Evolutionary conservation across 495 filamentous ascomycete genomes (phyloP), one percentile per base, ranked within the genome.

Genomic region (Usnea hakonensis): DNA sequence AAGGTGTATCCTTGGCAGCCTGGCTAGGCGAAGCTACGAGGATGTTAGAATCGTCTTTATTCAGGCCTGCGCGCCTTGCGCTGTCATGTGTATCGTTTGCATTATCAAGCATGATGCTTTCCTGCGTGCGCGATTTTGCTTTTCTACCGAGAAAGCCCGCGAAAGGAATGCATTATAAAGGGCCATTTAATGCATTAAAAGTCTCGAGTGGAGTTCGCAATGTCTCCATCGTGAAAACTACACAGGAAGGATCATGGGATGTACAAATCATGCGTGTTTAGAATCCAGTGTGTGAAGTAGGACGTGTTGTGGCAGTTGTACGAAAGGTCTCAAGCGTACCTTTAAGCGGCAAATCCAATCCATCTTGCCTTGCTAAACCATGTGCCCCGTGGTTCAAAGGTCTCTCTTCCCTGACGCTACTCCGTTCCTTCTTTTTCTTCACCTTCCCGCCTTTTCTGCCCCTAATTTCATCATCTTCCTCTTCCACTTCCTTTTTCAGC

Each of bases 361-460:
- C 87, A 71, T 87, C 86, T 66, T 92, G 87, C 46, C 87, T 83
- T 14, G 81, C 75, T n/a, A 85, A 32, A 41, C 81, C 81, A 72
- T 87, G 85, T 8, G 85, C 84, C 36, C 85, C 85, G 70, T 85
- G 78, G 35, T 75, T 77, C 58, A 83, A 75, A 28, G 85, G 85
- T 38, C 84, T 75, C 57, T 88, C 81, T 55, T 82, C 80, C 58
- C 77, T 78, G 23, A 70, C 67, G 64, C 71, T 77, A 16, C 76
- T 74, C 2, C 76, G 74, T 44, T 83, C 81, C 61, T 80, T 82
- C 48, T 75, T 74, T 65, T 78, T 83, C 73, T 83, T 83, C 23
- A 72, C 40, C 67, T 82, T 81, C 23, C 69, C 70, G 11, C 71
- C 71, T 65, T 79, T 83, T 59, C 74, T 40, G 17, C 69, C 74